These are phyloP conservation scores for Hyaloperonospora brassicae DNA, from an alignment of 352 stramenopile species.

Conservation along the genomic window DNA sequence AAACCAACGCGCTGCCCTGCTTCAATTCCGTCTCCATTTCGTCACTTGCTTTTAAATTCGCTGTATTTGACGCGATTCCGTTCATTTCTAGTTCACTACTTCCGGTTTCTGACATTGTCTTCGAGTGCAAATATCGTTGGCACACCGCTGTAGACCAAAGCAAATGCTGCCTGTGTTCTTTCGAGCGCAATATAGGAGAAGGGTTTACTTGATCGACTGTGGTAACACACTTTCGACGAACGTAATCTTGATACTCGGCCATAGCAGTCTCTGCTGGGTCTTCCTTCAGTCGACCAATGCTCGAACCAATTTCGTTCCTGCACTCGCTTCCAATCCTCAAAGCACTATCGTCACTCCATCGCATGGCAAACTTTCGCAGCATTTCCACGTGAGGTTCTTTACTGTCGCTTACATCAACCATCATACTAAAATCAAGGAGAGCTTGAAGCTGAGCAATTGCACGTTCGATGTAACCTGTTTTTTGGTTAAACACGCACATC, in stretches of 20 bases:
- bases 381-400: slow-evolving; percentile 18
- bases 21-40: slow-evolving; percentile 6
- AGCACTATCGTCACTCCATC: slow-evolving; percentile 24
- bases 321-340: slow-evolving; percentile 24
- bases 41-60: slow-evolving; percentile 6
- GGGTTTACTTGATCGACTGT: slow-evolving; percentile 28
- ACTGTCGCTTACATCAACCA: background rate
- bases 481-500: slow-evolving; percentile 48
- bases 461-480: slow-evolving; percentile 52
- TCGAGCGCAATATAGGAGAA: slow-evolving; percentile 21
- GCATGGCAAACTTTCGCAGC: slow-evolving; percentile 25
- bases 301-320: background rate
- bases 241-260: slow-evolving; percentile 14
- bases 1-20: slow-evolving; percentile 31
- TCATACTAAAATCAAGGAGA: slow-evolving; percentile 44
- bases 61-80: slow-evolving; percentile 1
- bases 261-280: slow-evolving; percentile 8
- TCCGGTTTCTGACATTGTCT: background rate
- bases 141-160: slow-evolving; percentile 23
- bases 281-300: slow-evolving; percentile 1
- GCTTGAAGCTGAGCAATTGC: slow-evolving; percentile 61
- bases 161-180: slow-evolving; percentile 35
- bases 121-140: slow-evolving; percentile 11
- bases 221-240: slow-evolving; percentile 13
- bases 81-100: background rate